Base-by-base conservation (phyloP, 306 rosid genomes). In the Albizia julibrissin region DNA sequence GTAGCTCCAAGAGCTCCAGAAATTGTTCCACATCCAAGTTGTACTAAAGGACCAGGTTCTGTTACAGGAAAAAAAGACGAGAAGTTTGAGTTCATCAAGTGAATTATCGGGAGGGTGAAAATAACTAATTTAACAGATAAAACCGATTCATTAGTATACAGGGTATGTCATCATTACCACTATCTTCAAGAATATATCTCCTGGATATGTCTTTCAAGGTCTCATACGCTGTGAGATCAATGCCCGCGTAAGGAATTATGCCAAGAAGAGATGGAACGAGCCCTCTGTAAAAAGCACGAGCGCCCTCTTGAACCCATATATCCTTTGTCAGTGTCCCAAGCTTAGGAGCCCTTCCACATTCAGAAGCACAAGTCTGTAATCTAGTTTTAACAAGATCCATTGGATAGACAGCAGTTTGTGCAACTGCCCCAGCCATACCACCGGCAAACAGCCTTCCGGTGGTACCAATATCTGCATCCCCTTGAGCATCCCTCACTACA, bases 161-260 rank as follows among this genome's bases (percentile, higher is more conserved):
- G 74, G 26, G 72, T 7, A 83, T 80, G 40, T 37, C 40, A 61
- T 83, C 85, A 66, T 44, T 88, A 88, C 91, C 91, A 11, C 79
- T 72, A 74, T 88, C 91, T 39, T 47, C 24, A 70, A 88, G 87
- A 79, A 88, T 70, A 71, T 88, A 88, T 88, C 66, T 88, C 76
- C 75, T 85, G 15, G 91, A 88, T 26, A 79, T 6, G 31, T 88
- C 91, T 83, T 86, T 88, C 84, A 88, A 75, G 79, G 91, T 88
- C 66, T 88, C 91, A 75, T 88, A 88, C 5, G 86, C 86, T 47
- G 91, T 86, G 83, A 88, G 91, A 88, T 88, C 91, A 78, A 88
- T 88, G 86, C 91, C 91, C 9, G 91, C 87, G 75, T 88, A 88
- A 65, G 91, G 91, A 83, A 88, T 88, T 67, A 88, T 88, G 33